Percentiles rank a stretch among this genome's conserved stretches.
These are phyloP conservation scores for Pseudogymnoascus sp. DNA, from an alignment of 2,329 filamentous ascomycete genomes.

Conservation along the genomic window DNA sequence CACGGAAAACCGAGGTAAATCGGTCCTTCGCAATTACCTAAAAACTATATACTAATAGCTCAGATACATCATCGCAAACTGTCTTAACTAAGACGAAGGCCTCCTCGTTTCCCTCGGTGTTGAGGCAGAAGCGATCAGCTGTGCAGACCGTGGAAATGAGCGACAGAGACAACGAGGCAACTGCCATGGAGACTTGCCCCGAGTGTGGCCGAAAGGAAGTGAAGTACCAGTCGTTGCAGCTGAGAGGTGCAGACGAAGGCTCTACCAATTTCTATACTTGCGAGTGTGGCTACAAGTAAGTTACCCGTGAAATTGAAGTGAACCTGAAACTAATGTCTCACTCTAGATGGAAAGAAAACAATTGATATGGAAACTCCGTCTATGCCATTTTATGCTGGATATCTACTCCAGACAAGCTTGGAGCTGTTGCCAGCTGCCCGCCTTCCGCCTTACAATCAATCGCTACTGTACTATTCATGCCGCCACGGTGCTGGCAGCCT, in stretches of 20 bases:
- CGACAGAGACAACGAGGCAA: conserved; percentile 66
- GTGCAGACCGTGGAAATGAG: conserved; percentile 73
- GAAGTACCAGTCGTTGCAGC: conserved; percentile 73
- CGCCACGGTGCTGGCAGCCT: conserved; percentile 30
- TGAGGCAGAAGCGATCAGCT: conserved; percentile 78
- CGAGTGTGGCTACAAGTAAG: conserved; percentile 76
- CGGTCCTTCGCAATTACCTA: conserved; percentile 17
- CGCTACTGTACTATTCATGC: not conserved
- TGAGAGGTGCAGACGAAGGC: conserved; percentile 90
- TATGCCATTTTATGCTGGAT: conserved; percentile 6
- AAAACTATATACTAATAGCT: conserved; percentile 26
- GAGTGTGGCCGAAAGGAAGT: conserved; percentile 78
- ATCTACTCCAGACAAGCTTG: not conserved
- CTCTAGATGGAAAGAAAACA: conserved; percentile 30
- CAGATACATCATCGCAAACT: conserved; percentile 63
- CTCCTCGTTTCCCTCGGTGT: conserved; percentile 79
- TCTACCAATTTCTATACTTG: conserved; percentile 86
- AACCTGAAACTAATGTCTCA: conserved; percentile 12
- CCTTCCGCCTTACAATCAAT: not conserved
- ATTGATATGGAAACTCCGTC: conserved; percentile 21
- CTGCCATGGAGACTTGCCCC: conserved; percentile 61
- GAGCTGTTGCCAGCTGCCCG: not conserved
- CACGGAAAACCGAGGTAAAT: conserved; percentile 68
- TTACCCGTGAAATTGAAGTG: conserved; percentile 14
- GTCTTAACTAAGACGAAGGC: conserved; percentile 80